These are phyloP conservation scores for Aureobasidium subglaciale DNA, from an alignment of 2,329 filamentous ascomycete species.

Conservation along the genomic window DNA sequence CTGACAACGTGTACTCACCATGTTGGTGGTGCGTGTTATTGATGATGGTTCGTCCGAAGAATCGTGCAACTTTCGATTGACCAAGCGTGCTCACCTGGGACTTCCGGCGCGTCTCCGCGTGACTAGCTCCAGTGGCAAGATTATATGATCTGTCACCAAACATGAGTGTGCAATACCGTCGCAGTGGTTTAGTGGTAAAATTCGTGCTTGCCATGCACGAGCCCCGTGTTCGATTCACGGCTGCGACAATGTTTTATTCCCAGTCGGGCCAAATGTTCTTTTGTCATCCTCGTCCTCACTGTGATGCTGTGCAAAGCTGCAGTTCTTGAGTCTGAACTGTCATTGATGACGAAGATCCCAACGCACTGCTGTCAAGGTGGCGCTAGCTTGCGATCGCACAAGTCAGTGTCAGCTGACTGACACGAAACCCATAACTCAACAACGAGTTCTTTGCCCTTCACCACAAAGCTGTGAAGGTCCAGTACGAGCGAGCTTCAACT, in stretches of 20 bases:
- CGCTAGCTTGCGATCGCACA: background rate
- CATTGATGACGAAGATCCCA: background rate
- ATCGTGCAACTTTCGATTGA: background rate
- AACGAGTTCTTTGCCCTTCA: no score
- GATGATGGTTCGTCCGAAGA: background rate
- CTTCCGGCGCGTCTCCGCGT: background rate
- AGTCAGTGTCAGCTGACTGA: no score
- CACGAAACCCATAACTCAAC: no score
- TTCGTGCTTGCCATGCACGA: slow-evolving; percentile 15
- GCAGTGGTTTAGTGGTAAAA: slow-evolving; percentile 16
- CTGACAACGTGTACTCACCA: background rate
- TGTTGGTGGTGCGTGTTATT: background rate
- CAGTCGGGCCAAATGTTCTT: background rate
- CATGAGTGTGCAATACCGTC: background rate
- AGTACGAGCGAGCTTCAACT: no score
- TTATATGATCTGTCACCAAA: background rate
- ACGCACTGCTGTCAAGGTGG: background rate
- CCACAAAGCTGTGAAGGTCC: no score
- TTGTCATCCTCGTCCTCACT: background rate
- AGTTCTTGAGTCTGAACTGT: background rate
- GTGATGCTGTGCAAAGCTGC: background rate
- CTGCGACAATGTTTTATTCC: slow-evolving; percentile 4
- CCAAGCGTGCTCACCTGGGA: background rate
- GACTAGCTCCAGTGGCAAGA: background rate
- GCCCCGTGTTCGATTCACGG: slow-evolving; percentile 16